Conservation (phyloP, 495 filamentous ascomycete genomes). For the Letharia columbiana region DNA sequence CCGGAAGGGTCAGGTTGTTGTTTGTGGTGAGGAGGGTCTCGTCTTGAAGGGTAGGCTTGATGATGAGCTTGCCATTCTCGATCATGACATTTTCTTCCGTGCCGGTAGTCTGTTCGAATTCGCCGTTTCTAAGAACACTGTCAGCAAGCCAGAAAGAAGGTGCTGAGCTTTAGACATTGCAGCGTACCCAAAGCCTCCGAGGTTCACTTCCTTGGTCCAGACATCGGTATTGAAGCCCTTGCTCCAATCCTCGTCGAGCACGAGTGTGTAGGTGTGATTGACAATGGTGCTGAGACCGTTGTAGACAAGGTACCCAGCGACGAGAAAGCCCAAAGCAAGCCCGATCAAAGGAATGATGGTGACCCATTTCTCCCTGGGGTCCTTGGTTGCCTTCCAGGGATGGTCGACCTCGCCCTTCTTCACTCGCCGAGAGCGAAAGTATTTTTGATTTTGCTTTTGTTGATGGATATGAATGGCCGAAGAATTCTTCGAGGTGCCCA, state of each 20-base stretch:
- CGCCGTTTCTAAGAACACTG: slow-evolving; percentile 52
- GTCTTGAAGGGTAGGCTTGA: slow-evolving; percentile 72
- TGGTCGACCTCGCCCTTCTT: slow-evolving; percentile 60
- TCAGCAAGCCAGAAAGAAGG: slow-evolving; percentile 19
- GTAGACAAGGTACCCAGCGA: slow-evolving; percentile 62
- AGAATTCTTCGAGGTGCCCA: slow-evolving; percentile 9
- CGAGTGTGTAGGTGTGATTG: slow-evolving; percentile 60
- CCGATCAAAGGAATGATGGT: slow-evolving; percentile 68
- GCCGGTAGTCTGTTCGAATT: slow-evolving; percentile 68
- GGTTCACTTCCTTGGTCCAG: slow-evolving; percentile 66
- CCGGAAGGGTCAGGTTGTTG: slow-evolving; percentile 51
- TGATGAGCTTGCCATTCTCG: slow-evolving; percentile 57
- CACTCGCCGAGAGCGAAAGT: slow-evolving; percentile 68
- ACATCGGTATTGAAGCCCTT: slow-evolving; percentile 50
- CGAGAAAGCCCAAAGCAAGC: slow-evolving; percentile 52
- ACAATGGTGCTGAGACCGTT: slow-evolving; percentile 59
- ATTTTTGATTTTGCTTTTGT: slow-evolving; percentile 35
- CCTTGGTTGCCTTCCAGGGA: slow-evolving; percentile 54
- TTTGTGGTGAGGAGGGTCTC: slow-evolving; percentile 52
- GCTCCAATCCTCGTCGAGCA: slow-evolving; percentile 62
- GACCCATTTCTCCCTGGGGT: slow-evolving; percentile 78
- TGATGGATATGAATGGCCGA: slow-evolving; percentile 32
- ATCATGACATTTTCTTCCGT: slow-evolving; percentile 65
- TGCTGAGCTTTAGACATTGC: not conserved
- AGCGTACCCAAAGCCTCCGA: slow-evolving; percentile 75